These are phyloP conservation scores for Cryptococcus sp. DNA, from an alignment of 1,284 basidiomycete genomes.

Conservation along the genomic window DNA sequence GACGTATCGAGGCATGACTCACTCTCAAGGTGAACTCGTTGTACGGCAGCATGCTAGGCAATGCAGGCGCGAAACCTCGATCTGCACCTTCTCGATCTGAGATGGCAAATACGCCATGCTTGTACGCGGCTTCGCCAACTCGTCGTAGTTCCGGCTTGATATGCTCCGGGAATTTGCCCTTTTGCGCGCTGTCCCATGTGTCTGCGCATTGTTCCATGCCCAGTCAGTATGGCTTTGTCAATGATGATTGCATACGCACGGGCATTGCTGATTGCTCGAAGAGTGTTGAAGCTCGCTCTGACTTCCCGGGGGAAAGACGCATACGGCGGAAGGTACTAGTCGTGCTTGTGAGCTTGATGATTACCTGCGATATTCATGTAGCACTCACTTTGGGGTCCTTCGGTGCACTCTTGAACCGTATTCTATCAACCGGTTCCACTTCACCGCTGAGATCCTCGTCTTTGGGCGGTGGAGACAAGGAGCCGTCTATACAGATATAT, in stretches of 20 bases:
- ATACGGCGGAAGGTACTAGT: constrained; percentile 41
- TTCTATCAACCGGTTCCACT: constrained; percentile 25
- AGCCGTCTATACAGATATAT: constrained; percentile 1
- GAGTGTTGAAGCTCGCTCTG: constrained; percentile 19
- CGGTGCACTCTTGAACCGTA: constrained; percentile 32
- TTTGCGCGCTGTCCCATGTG: constrained; percentile 53
- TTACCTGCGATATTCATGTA: no score
- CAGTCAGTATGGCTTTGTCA: constrained; percentile 1
- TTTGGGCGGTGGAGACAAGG: constrained; percentile 47
- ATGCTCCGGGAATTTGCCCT: constrained; percentile 82
- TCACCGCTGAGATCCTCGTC: constrained; percentile 38
- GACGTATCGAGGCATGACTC: constrained; percentile 12
- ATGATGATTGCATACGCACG: constrained; percentile 25
- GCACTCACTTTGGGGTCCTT: constrained; percentile 30
- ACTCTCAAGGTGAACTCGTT: constrained; percentile 52
- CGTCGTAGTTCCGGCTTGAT: constrained; percentile 73
- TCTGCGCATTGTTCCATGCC: constrained; percentile 18
- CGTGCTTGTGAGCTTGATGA: neutral
- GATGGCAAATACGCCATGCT: constrained; percentile 57
- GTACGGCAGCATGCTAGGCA: constrained; percentile 46
- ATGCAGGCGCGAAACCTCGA: constrained; percentile 33
- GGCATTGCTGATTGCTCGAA: constrained; percentile 25
- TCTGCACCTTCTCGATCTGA: constrained; percentile 31
- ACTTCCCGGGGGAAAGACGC: constrained; percentile 34
- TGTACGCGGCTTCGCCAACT: constrained; percentile 76